These are phyloP conservation scores for Dendrobium chrysotoxum DNA, from an alignment of 106 monocot species.

Conservation along the genomic window DNA sequence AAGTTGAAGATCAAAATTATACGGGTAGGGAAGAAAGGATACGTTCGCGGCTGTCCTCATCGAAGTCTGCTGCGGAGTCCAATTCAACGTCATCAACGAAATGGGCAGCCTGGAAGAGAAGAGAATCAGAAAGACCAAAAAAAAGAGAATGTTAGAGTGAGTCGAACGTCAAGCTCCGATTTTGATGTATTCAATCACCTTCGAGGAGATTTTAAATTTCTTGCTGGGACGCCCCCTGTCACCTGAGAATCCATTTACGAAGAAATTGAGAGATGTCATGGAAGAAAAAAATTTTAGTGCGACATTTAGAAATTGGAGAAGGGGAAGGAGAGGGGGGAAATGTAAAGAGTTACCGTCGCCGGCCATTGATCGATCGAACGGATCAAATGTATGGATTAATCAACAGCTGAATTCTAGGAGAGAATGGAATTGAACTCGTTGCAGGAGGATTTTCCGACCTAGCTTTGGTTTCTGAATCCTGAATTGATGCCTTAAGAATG, in stretches of 20 bases:
- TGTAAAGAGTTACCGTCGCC: no score
- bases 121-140: neutral
- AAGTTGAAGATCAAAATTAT: neutral
- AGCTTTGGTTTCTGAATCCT: no score
- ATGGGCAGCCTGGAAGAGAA: neutral
- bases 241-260: slow-evolving; percentile 8
- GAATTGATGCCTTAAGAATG: no score
- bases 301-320: no score
- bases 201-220: slow-evolving; percentile 20
- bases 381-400: no score
- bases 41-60: slow-evolving; percentile 61
- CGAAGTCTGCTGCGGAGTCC: slow-evolving; percentile 54
- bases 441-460: no score
- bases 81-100: slow-evolving; percentile 39
- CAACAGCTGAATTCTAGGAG: no score
- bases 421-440: no score
- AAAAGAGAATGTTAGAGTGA: neutral
- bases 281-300: no score
- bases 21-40: neutral
- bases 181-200: slow-evolving; percentile 10
- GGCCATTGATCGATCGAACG: no score
- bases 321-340: no score
- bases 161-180: neutral
- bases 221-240: slow-evolving; percentile 42
- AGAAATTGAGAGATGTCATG: no score